phyloP scores from a whole-genome alignment of 108 stramenopile genomes.

The Schizochytrium sp. region DNA sequence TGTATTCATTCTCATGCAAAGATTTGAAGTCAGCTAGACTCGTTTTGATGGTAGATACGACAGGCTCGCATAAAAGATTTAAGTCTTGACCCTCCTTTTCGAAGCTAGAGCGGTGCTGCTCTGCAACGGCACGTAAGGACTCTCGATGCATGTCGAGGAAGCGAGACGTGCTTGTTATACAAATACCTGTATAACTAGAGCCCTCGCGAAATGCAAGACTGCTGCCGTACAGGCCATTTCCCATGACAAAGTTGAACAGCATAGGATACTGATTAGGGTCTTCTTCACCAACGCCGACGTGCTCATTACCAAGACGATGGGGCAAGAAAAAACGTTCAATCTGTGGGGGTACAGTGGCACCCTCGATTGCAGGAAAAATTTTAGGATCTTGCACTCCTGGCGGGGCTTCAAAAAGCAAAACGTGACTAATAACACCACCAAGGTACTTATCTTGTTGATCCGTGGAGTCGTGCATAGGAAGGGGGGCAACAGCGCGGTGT shows the following conservation, averaged over 20 bases:
- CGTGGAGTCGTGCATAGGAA: not conserved
- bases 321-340: conserved; percentile 58
- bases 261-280: not conserved
- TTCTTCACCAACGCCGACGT: not conserved
- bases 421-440: not conserved
- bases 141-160: not conserved
- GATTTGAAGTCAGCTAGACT: not conserved
- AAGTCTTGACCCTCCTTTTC: not conserved
- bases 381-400: not conserved
- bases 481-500: conserved; percentile 7
- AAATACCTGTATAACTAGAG: not conserved
- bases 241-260: conserved; percentile 51
- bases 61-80: too few species aligned
- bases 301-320: not conserved
- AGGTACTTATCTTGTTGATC: too few species aligned
- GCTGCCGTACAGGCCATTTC: not conserved
- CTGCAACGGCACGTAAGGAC: not conserved
- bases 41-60: too few species aligned
- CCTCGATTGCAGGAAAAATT: not conserved
- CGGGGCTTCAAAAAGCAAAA: conserved; percentile 22
- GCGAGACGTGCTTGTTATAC: not conserved
- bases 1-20: not conserved
- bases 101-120: not conserved
- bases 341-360: conserved; percentile 16
- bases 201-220: not conserved